A percentile compares a stretch with the other conserved stretches of the same genome.
phyloP scores from a whole-genome alignment of 331 rosid genomes.

The Quercus phellos region DNA sequence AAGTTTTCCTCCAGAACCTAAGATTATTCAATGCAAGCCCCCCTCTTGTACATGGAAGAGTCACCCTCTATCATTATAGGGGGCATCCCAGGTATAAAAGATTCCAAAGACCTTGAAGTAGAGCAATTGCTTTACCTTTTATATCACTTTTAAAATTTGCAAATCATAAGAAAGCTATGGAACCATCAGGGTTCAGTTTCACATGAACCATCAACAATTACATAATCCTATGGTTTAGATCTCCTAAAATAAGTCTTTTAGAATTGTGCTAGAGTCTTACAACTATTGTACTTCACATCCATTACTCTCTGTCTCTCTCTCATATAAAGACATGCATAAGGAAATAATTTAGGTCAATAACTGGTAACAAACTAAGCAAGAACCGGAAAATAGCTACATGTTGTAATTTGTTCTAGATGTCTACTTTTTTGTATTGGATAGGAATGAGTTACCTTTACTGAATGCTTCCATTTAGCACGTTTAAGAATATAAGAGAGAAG shows the following conservation, averaged over 20 bases:
- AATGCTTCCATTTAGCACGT: not conserved
- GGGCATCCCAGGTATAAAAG: not conserved
- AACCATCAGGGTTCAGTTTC: not conserved
- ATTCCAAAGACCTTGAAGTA: not conserved
- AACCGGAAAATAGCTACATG: not conserved
- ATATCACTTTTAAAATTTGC: not conserved
- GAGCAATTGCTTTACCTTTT: not conserved
- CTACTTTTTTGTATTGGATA: not conserved
- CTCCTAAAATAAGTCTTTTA: not conserved
- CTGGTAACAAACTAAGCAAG: not conserved
- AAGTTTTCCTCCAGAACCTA: not conserved
- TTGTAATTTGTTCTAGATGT: not conserved
- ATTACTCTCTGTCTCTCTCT: no score
- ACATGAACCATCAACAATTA: not conserved
- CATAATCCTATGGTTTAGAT: not conserved
- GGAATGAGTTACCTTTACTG: not conserved
- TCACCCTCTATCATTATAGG: not conserved
- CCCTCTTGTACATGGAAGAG: not conserved
- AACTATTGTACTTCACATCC: not conserved
- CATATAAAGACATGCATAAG: not conserved
- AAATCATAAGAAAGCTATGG: not conserved
- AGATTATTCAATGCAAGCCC: not conserved
- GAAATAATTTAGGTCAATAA: not conserved
- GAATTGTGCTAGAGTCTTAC: not conserved
- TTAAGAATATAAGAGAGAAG: not conserved